These are phyloP conservation scores for Saccharomycopsis oosterbeekiorum DNA, from an alignment of 805 yeast genomes.

Conservation along the genomic window DNA sequence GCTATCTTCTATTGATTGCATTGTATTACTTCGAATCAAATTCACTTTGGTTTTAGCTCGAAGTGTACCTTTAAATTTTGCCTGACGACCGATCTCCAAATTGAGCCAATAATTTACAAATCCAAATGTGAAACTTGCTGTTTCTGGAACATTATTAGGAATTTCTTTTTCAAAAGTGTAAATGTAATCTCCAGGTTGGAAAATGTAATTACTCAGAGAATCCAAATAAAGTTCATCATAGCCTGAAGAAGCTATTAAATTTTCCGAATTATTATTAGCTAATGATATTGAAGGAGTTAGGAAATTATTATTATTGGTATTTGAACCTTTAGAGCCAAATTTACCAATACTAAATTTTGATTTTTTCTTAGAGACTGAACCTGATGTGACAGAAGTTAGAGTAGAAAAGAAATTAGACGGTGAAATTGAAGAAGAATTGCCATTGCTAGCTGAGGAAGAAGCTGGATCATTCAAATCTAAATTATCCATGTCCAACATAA, in stretches of 20 bases:
- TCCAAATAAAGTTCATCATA: slow-evolving; percentile 10
- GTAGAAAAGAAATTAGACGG: slow-evolving; percentile 22
- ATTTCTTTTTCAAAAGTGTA: slow-evolving; percentile 88
- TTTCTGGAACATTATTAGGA: slow-evolving; percentile 74
- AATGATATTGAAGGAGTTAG: background rate
- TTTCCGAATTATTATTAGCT: background rate
- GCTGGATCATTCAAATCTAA: slow-evolving; percentile 7
- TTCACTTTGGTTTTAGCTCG: slow-evolving; percentile 52
- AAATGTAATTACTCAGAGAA: slow-evolving; percentile 29
- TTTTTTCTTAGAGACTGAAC: slow-evolving; percentile 8
- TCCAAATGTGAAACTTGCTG: slow-evolving; percentile 73
- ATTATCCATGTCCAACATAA: slow-evolving; percentile 22
- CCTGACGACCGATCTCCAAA: slow-evolving; percentile 63
- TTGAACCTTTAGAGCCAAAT: slow-evolving; percentile 4
- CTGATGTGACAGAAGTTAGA: slow-evolving; percentile 20
- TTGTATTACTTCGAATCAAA: slow-evolving; percentile 68
- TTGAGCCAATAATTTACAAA: slow-evolving; percentile 60
- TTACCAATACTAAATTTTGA: slow-evolving; percentile 3
- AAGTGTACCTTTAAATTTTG: slow-evolving; percentile 77
- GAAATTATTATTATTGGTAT: background rate
- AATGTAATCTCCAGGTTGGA: slow-evolving; percentile 82
- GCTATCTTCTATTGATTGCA: slow-evolving; percentile 71
- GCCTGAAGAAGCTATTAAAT: background rate
- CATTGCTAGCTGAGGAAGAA: background rate
- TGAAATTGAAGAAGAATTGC: background rate